phyloP scores from a whole-genome alignment of 345 rosid species.

The Eutrema japonicum region DNA sequence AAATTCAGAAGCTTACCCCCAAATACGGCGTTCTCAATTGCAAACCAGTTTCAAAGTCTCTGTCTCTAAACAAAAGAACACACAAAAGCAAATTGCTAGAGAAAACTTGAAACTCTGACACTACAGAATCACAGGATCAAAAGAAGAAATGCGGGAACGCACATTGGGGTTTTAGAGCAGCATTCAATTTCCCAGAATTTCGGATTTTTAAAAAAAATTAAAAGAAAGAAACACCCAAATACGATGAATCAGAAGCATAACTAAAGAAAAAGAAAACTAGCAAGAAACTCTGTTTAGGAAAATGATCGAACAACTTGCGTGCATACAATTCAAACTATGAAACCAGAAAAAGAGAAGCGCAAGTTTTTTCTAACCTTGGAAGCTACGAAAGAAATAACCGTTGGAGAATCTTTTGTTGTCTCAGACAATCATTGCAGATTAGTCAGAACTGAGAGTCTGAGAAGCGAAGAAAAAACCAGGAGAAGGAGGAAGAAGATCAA shows the following conservation, averaged over 20 bases:
- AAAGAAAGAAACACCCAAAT: too few relatives aligned
- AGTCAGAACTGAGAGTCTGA: background rate
- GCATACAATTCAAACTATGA: too few relatives aligned
- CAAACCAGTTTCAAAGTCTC: too few relatives aligned
- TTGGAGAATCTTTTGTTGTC: background rate
- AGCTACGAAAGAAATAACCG: background rate
- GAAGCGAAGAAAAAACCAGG: background rate
- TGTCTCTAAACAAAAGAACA: too few relatives aligned
- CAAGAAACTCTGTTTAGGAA: too few relatives aligned
- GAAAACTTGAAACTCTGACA: background rate
- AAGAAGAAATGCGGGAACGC: conserved; percentile 8
- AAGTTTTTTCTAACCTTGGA: background rate
- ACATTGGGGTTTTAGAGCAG: conserved; percentile 5
- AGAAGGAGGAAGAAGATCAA: background rate
- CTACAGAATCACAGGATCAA: background rate
- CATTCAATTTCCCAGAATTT: background rate
- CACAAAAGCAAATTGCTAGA: too few relatives aligned
- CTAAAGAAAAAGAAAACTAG: too few relatives aligned
- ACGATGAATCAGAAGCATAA: too few relatives aligned
- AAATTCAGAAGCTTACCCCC: too few relatives aligned
- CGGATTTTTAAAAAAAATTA: too few relatives aligned
- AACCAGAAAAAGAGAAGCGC: background rate
- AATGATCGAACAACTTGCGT: too few relatives aligned
- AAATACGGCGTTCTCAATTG: too few relatives aligned
- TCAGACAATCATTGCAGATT: background rate